phyloP scores from a whole-genome alignment of 495 filamentous ascomycete genomes.

The Thermothielavioides terrestris region DNA sequence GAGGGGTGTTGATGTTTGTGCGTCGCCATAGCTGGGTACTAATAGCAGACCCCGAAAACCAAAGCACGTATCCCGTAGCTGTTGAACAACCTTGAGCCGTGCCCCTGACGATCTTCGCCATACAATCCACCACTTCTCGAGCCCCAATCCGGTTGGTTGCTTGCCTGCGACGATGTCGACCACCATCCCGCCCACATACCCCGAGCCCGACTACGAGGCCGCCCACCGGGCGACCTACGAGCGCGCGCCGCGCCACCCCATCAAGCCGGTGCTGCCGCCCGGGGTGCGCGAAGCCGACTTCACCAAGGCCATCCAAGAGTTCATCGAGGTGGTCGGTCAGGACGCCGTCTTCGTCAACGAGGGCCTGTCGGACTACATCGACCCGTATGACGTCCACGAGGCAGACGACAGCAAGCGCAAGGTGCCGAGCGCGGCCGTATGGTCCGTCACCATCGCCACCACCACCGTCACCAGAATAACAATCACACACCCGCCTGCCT shows the following conservation, averaged over 20 bases:
- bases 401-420: slow-evolving; percentile 21
- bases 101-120: too few relatives aligned
- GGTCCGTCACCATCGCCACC: slow-evolving; percentile 9
- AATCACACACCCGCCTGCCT: slow-evolving; percentile 1
- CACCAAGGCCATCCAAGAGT: slow-evolving; percentile 22
- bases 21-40: too few relatives aligned
- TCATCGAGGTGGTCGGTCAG: slow-evolving; percentile 21
- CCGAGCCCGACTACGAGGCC: slow-evolving; percentile 20
- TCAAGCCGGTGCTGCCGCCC: slow-evolving; percentile 31
- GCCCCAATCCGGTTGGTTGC: too few relatives aligned
- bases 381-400: slow-evolving; percentile 37
- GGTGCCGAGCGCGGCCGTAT: slow-evolving; percentile 37
- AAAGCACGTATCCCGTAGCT: too few relatives aligned
- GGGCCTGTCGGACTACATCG: slow-evolving; percentile 36
- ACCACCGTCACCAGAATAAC: neutral
- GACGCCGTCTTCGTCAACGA: slow-evolving; percentile 30
- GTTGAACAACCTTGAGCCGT: too few relatives aligned
- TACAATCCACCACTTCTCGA: too few relatives aligned
- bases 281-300: slow-evolving; percentile 30
- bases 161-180: too few relatives aligned
- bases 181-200: slow-evolving; percentile 15
- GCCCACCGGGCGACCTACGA: slow-evolving; percentile 21
- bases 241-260: slow-evolving; percentile 14
- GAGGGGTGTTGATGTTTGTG: too few relatives aligned
- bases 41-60: too few relatives aligned